Evolutionary conservation across 2,329 filamentous ascomycete species (phyloP).

Genomic region (Mycocentrospora acerina): DNA sequence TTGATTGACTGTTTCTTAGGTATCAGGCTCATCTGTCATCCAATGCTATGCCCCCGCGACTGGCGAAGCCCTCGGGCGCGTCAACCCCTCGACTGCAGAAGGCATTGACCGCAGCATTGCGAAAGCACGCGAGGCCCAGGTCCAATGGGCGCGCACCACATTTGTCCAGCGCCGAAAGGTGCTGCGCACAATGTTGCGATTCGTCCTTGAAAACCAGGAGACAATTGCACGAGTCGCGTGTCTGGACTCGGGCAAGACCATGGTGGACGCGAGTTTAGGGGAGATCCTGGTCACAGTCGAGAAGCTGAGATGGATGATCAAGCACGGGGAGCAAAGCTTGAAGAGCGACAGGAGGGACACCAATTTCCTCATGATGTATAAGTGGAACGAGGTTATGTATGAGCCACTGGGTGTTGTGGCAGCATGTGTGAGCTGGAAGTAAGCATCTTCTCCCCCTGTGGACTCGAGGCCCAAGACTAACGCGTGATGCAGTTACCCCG

Average conservation of each 20-base stretch:
- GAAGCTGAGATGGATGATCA: conserved; percentile 91
- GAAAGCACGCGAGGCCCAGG: conserved; percentile 73
- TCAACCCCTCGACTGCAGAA: conserved; percentile 74
- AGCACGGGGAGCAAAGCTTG: conserved; percentile 83
- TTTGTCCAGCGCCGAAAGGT: conserved; percentile 78
- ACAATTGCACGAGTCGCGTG: conserved; percentile 82
- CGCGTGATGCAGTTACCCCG: conserved; percentile 42
- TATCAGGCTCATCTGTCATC: conserved; percentile 66
- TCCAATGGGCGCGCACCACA: conserved; percentile 73
- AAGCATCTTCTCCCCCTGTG: conserved; percentile 39
- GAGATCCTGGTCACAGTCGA: conserved; percentile 93
- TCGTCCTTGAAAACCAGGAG: conserved; percentile 86
- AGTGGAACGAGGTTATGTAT: conserved; percentile 85
- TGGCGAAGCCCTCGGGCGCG: conserved; percentile 75
- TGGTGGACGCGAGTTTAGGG: conserved; percentile 89
- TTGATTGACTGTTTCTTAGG: conserved; percentile 37
- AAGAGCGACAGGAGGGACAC: conserved; percentile 73
- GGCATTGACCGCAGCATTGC: conserved; percentile 79
- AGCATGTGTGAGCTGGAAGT: conserved; percentile 96
- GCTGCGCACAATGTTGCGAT: conserved; percentile 75
- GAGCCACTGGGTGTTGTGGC: conserved; percentile 92
- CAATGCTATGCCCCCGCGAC: conserved; percentile 91
- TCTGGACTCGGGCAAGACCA: conserved; percentile 93
- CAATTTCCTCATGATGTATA: conserved; percentile 93
- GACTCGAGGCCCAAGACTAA: conserved; percentile 9